A percentile compares a stretch with the other conserved stretches of the same genome.
phyloP scores from a whole-genome alignment of 2,329 filamentous ascomycete genomes.

The Aureobasidium sp. region DNA sequence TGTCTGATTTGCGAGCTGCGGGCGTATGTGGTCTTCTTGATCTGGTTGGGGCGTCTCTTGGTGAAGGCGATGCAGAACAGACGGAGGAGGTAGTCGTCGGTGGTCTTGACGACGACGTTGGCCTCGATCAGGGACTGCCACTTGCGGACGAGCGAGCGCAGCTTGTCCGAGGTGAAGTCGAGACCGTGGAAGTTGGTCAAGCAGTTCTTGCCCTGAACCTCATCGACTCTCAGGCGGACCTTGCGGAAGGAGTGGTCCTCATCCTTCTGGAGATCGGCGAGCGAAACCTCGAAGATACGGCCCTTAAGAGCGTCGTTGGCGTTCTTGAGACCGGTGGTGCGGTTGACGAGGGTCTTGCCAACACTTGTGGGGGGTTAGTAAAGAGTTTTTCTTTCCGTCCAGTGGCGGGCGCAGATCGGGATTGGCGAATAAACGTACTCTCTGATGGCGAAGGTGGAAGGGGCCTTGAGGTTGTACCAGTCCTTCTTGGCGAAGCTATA shows the following conservation, averaged over 20 bases:
- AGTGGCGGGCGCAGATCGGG: slow-evolving; percentile 5
- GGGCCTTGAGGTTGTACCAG: slow-evolving; percentile 98
- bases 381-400: slow-evolving; percentile 7
- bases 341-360: slow-evolving; percentile 99
- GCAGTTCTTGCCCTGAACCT: slow-evolving; percentile 99
- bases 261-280: slow-evolving; percentile 98
- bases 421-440: slow-evolving; percentile 53
- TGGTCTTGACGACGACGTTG: slow-evolving; percentile 99
- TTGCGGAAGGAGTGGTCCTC: slow-evolving; percentile 99
- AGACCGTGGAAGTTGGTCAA: slow-evolving; percentile 99
- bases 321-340: slow-evolving; percentile 99
- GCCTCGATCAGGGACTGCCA: slow-evolving; percentile 99
- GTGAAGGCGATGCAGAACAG: slow-evolving; percentile 99
- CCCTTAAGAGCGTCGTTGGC: slow-evolving; percentile 99
- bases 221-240: slow-evolving; percentile 96
- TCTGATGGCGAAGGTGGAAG: slow-evolving; percentile 89
- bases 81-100: slow-evolving; percentile 98
- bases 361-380: slow-evolving; percentile 44
- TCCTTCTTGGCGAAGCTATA: slow-evolving; percentile 58
- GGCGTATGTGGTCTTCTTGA: slow-evolving; percentile 99
- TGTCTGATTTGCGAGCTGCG: slow-evolving; percentile 92
- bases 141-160: slow-evolving; percentile 97
- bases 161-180: slow-evolving; percentile 99
- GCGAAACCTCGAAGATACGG: slow-evolving; percentile 96
- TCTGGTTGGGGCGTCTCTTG: slow-evolving; percentile 98